Base-by-base conservation (phyloP, 208 protist species). In the Zelonia costaricensis region DNA sequence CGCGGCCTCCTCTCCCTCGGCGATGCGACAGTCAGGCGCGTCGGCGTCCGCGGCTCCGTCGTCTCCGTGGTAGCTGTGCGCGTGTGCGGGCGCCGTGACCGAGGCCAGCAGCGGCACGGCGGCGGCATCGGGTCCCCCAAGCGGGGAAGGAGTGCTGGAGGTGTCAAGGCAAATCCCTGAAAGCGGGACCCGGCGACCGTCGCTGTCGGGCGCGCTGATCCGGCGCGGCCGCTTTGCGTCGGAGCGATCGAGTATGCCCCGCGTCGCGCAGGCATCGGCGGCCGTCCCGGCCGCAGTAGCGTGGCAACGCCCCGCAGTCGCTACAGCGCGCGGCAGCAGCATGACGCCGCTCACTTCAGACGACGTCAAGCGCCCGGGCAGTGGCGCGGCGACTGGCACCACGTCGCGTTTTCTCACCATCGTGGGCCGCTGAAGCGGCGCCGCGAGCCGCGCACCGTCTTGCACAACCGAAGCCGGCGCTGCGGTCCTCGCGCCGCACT, bases 401-500 rank as follows among this genome's bases (percentile, higher is more conserved):
- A 62, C 45, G 33, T 53, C 67, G 20, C 44, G 23, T 18, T 59
- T 58, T 13, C 67, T 48, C 22, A 74, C 56, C 5, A 66, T 33
- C 5, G 45, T 54, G 8, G 45, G 67, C 12, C 67, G 51, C 22
- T 66, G 49, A 16, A 74, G 52, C 33, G 59, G 49, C 15, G 52
- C 28, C 1, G 67, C 53, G 12, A 30, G 40, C 13, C 57, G 65
- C 35, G 53, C 31, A 8, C 39, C 35, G 22, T 60, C 65, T 7
- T 4, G 13, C 9, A 27, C 4, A 8, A 22, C 15, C 0, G 46
- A 18, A 16, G 22, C 22, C 13, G 13, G 25, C 30, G 55, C 2
- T 30, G 52, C 15, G 52, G 16, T 10, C 10, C 12, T 15, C 33
- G 22, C 9, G 12, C 20, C n/a, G 4, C 38, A 35, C 36, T 5